These are phyloP conservation scores for Stentor coeruleus DNA, from an alignment of 73 alveolate genomes.

Conservation along the genomic window DNA sequence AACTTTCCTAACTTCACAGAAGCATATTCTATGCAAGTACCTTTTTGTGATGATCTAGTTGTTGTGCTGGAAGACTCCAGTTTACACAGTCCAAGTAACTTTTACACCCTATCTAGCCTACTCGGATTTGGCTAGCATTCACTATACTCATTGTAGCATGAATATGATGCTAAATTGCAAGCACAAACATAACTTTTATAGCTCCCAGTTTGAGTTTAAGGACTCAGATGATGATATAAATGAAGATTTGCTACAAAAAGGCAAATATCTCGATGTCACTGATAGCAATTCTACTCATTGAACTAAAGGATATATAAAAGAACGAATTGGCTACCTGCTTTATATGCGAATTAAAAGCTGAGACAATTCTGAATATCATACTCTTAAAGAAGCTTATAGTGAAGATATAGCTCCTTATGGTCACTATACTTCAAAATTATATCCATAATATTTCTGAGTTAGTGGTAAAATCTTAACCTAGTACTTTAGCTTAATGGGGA, in stretches of 20 bases:
- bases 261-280: too few species aligned
- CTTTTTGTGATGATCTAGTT: not conserved
- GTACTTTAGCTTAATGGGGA: slow-evolving; percentile 39
- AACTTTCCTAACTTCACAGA: too few species aligned
- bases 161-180: too few species aligned
- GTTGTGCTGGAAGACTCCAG: not conserved
- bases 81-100: not conserved
- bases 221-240: too few species aligned
- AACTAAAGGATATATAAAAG: not conserved
- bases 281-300: too few species aligned
- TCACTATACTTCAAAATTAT: not conserved
- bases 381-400: not conserved
- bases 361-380: too few species aligned
- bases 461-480: not conserved
- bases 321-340: not conserved
- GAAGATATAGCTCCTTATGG: not conserved
- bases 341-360: not conserved
- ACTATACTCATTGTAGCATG: too few species aligned
- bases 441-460: not conserved
- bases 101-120: not conserved
- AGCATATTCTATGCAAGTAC: not conserved
- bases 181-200: too few species aligned
- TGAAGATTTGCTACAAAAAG: too few species aligned
- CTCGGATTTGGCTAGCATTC: not conserved
- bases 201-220: too few species aligned